Base-by-base conservation (phyloP, 2,329 filamentous ascomycete genomes). In the Pseudopyrenochaeta lycopersici region DNA sequence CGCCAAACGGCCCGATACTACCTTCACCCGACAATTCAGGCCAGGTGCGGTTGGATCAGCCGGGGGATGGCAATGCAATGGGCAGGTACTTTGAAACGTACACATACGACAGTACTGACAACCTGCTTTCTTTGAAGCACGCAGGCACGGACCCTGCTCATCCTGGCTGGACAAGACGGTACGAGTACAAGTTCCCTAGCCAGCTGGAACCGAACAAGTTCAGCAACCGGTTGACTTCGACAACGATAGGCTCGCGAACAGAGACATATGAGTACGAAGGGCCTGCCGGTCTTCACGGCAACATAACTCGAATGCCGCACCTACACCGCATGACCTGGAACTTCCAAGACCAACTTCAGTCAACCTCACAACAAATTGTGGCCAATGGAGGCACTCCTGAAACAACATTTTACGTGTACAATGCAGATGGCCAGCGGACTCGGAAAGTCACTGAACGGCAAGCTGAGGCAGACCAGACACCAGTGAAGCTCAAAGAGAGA, bases 381-480 rank as follows among this genome's bases (percentile, higher is more conserved):
- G 31, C 44, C 10, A 53, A 54, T 6, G n/a, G 18, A 3, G 49
- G 46, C 4, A 48, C 35, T 1, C 54, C 60, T 21, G 49, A 63
- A 15, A 61, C 50, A 7, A 52, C 57, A 1, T 61, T 46, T n/a
- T 64, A 64, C 44, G 39, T 50, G 7, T 64, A 63, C 45, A 35
- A 50, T 30, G 14, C 27, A 7, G 11, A 20, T 3, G 62, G 62
- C 1, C 29, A 21, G 11, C 57, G 62, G 1, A 41, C 55, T 11
- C 52, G 62, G 11, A 64, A 64, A 32, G 49, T 63, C 7, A 60
- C 49, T 14, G 62, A 61, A 35, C 40, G 49, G n/a, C n/a, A n/a
- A n/a, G n/a, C n/a, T n/a, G n/a, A n/a, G n/a, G n/a, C n/a, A n/a
- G n/a, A n/a, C n/a, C n/a, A n/a, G n/a, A n/a, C n/a, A n/a, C n/a